These are phyloP conservation scores for Neofusicoccum sp. DNA, from an alignment of 2,329 filamentous ascomycete species.

Conservation along the genomic window DNA sequence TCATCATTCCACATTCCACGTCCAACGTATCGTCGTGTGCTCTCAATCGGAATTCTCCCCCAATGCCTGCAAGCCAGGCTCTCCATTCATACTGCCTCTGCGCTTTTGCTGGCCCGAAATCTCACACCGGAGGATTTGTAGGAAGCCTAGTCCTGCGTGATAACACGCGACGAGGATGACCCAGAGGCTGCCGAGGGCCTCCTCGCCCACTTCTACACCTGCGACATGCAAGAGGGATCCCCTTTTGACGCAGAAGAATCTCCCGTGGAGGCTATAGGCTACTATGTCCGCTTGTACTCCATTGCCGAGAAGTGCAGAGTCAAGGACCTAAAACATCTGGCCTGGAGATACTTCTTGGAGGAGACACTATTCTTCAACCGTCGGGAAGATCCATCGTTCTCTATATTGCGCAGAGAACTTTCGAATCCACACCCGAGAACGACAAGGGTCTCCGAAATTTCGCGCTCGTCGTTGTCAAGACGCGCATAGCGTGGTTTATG, in stretches of 20 bases:
- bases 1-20: not conserved
- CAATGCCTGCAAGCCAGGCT: not conserved
- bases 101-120: too few relatives aligned
- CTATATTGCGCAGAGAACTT: not conserved
- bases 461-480: not conserved
- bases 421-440: not conserved
- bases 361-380: not conserved
- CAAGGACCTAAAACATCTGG: not conserved
- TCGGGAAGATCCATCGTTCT: not conserved
- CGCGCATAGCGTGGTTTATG: not conserved
- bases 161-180: not conserved
- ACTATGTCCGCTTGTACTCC: not conserved
- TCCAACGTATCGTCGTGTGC: not conserved
- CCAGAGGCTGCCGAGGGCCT: not conserved
- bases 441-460: not conserved
- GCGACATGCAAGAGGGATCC: not conserved
- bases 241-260: not conserved
- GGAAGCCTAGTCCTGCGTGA: not conserved
- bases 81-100: not conserved
- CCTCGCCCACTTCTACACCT: not conserved
- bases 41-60: not conserved
- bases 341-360: not conserved
- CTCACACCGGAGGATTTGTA: not conserved
- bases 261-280: not conserved
- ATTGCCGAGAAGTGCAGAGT: constrained; percentile 2